A percentile compares a stretch with the other conserved stretches of the same genome.
Conservation (phyloP, 2,329 filamentous ascomycete genomes). For the Aspergillaceae sp. region DNA sequence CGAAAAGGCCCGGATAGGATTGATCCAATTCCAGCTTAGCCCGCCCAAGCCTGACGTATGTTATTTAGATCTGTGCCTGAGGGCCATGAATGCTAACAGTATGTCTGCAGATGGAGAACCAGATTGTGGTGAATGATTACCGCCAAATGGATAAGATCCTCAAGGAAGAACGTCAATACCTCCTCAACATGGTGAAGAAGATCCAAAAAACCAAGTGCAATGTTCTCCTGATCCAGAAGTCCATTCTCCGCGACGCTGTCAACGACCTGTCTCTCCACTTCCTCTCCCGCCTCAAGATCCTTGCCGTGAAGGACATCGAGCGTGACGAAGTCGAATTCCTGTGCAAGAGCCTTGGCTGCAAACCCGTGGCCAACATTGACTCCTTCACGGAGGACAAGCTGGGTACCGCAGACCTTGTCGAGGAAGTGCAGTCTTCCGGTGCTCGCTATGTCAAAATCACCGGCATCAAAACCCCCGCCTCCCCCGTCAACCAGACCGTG, state of each 20-base stretch:
- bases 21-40: constrained; percentile 98
- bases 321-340: constrained; percentile 98
- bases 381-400: constrained; percentile 99
- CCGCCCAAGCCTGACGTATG: constrained; percentile 91
- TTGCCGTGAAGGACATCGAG: constrained; percentile 96
- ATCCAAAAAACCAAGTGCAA: constrained; percentile 99
- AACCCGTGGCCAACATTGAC: constrained; percentile 96
- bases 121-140: constrained; percentile 98
- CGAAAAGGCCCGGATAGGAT: constrained; percentile 92
- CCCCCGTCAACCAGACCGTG: constrained; percentile 61
- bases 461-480: constrained; percentile 68
- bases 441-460: constrained; percentile 92
- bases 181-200: constrained; percentile 99
- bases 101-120: constrained; percentile 83
- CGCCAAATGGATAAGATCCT: constrained; percentile 99
- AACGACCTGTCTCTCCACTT: constrained; percentile 98
- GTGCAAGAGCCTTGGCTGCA: constrained; percentile 98
- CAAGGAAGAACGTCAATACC: constrained; percentile 96
- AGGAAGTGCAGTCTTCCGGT: constrained; percentile 80
- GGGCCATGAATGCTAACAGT: background rate
- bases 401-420: constrained; percentile 82
- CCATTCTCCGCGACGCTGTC: constrained; percentile 91
- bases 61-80: constrained; percentile 7
- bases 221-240: constrained; percentile 96
- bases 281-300: constrained; percentile 90